A percentile compares a stretch with the other conserved stretches of the same genome.
Conservation (phyloP, 2,329 filamentous ascomycete species). For the Pseudogymnoascus sp. region DNA sequence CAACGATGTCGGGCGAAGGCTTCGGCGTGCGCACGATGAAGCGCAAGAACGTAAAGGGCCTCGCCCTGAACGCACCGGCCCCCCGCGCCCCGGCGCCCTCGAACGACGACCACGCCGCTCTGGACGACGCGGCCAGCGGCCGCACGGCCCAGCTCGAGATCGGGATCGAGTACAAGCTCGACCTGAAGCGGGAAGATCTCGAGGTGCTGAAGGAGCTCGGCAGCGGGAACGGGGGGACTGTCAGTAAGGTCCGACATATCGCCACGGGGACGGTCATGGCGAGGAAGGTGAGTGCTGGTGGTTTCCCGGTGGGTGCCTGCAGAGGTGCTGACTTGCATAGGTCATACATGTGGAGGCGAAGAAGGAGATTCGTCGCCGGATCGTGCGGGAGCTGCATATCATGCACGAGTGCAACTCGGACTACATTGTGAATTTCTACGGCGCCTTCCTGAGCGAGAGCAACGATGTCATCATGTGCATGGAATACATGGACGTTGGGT, state of each 20-base stretch:
- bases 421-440: conserved; percentile 96
- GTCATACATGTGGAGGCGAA: conserved; percentile 98
- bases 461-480: conserved; percentile 99
- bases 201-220: conserved; percentile 91
- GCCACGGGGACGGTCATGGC: conserved; percentile 96
- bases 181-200: conserved; percentile 84
- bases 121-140: conserved; percentile 44
- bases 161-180: conserved; percentile 91
- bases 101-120: conserved; percentile 42
- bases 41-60: conserved; percentile 97
- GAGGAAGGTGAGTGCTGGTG: conserved; percentile 61
- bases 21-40: conserved; percentile 78
- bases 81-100: conserved; percentile 65
- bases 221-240: conserved; percentile 91
- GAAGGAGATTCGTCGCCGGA: conserved; percentile 92
- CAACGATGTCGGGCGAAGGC: conserved; percentile 47
- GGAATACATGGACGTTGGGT: conserved; percentile 99
- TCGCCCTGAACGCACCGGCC: conserved; percentile 73
- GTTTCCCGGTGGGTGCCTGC: background rate
- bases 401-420: conserved; percentile 97
- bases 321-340: conserved; percentile 36
- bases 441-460: conserved; percentile 90
- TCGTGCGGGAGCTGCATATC: conserved; percentile 92
- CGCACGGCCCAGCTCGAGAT: conserved; percentile 73
- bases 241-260: conserved; percentile 94